A percentile compares a stretch with the other conserved stretches of the same genome.
These are phyloP conservation scores for Trichosanthes cucumerina DNA, from an alignment of 306 rosid species.

Conservation along the genomic window DNA sequence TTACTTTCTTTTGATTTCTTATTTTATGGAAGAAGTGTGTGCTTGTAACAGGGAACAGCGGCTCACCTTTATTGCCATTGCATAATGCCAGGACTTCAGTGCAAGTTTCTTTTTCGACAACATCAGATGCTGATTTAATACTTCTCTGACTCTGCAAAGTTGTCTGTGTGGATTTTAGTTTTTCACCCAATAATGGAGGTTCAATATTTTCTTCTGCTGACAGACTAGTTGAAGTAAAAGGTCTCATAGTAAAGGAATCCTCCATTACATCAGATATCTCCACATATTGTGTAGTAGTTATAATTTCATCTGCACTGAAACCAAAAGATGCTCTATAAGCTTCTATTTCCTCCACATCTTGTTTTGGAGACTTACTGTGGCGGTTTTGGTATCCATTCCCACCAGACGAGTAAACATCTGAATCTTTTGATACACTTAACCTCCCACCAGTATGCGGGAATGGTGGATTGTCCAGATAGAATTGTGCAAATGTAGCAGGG, in stretches of 20 bases:
- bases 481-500: slow-evolving; percentile 66
- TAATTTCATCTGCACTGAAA: slow-evolving; percentile 98
- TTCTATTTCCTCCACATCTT: slow-evolving; percentile 93
- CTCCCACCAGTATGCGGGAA: slow-evolving; percentile 92
- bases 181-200: slow-evolving; percentile 39
- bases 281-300: slow-evolving; percentile 73
- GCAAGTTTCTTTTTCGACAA: slow-evolving; percentile 26
- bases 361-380: slow-evolving; percentile 76
- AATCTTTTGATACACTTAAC: slow-evolving; percentile 91
- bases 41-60: slow-evolving; percentile 16
- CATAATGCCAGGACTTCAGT: slow-evolving; percentile 20
- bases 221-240: slow-evolving; percentile 51
- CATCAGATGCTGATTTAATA: slow-evolving; percentile 33
- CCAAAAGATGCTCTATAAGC: slow-evolving; percentile 99
- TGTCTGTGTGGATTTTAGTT: slow-evolving; percentile 38
- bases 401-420: slow-evolving; percentile 68
- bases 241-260: slow-evolving; percentile 87
- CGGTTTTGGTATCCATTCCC: slow-evolving; percentile 79
- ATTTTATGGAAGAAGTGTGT: not conserved
- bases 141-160: slow-evolving; percentile 30
- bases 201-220: slow-evolving; percentile 45
- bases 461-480: slow-evolving; percentile 91
- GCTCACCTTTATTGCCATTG: slow-evolving; percentile 60
- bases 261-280: slow-evolving; percentile 93
- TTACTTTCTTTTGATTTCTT: not conserved